Conservation (phyloP, 352 stramenopile species). For the Blastocystis sp. region DNA sequence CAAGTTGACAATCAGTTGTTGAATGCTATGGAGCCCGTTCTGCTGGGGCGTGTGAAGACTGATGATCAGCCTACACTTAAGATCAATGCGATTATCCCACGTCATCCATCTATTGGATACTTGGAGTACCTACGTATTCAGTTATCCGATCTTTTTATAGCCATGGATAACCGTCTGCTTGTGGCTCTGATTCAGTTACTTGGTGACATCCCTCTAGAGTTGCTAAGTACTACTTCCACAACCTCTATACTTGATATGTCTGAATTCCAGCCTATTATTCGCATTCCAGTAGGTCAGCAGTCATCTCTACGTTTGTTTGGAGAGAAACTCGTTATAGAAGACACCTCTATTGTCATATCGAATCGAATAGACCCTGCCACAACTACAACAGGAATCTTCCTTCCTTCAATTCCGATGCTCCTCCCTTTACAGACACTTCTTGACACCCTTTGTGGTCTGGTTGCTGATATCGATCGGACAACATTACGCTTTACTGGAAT, state of each 20-base stretch:
- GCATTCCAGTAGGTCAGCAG: background rate
- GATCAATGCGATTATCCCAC: background rate
- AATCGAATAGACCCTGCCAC: slow-evolving; percentile 48
- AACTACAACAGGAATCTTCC: slow-evolving; percentile 17
- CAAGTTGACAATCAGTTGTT: slow-evolving; percentile 63
- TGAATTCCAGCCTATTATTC: background rate
- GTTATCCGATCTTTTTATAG: slow-evolving; percentile 4
- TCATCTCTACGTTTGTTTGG: slow-evolving; percentile 5
- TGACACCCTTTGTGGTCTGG: slow-evolving; percentile 12
- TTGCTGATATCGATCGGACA: slow-evolving; percentile 66
- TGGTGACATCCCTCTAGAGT: background rate
- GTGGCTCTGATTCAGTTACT: slow-evolving; percentile 2
- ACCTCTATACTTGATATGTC: background rate
- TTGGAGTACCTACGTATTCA: slow-evolving; percentile 33
- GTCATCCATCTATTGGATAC: background rate
- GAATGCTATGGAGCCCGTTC: slow-evolving; percentile 18
- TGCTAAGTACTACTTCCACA: background rate
- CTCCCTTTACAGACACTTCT: slow-evolving; percentile 63
- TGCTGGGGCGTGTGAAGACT: background rate
- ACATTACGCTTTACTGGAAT: slow-evolving; percentile 59
- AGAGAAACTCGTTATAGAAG: slow-evolving; percentile 28
- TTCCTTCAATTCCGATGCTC: slow-evolving; percentile 9
- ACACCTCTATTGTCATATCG: background rate
- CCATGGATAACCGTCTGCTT: slow-evolving; percentile 40
- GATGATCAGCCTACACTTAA: slow-evolving; percentile 1